Evolutionary conservation across 202 grass and related monocot species (phyloP).

Genomic region (Alloteropsis angusta): DNA sequence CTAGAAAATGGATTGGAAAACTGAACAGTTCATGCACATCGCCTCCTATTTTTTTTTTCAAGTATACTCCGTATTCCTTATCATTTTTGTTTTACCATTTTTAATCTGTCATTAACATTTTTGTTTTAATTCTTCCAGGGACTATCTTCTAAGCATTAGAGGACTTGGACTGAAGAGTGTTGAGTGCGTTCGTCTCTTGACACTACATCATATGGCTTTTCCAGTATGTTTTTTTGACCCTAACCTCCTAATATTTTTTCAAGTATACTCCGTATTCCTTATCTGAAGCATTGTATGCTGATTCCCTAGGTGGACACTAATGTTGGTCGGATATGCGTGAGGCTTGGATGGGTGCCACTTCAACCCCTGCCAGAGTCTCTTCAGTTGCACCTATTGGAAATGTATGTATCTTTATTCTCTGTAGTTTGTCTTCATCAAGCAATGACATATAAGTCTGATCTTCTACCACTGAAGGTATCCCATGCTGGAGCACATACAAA

Average conservation of each 20-base stretch:
- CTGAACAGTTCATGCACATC: not conserved
- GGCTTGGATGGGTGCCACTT: conserved; percentile 96
- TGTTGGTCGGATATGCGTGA: conserved; percentile 85
- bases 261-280: conserved; percentile 4
- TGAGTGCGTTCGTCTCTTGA: conserved; percentile 79
- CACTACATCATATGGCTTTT: conserved; percentile 85
- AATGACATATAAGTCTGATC: not conserved
- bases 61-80: too few relatives aligned
- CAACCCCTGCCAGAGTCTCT: conserved; percentile 85
- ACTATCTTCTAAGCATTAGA: conserved; percentile 82
- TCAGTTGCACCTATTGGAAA: conserved; percentile 83
- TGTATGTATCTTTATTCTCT: conserved; percentile 42
- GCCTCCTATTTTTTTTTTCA: too few relatives aligned
- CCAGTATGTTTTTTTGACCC: conserved; percentile 34
- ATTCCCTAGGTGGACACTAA: conserved; percentile 79
- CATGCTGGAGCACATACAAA: conserved; percentile 84
- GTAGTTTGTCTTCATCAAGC: not conserved
- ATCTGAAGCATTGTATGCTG: conserved; percentile 10
- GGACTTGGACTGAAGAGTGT: conserved; percentile 88
- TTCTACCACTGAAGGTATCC: conserved; percentile 60
- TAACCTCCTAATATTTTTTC: conserved; percentile 1
- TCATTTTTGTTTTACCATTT: too few relatives aligned
- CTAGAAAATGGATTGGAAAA: not conserved
- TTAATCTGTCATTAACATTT: conserved; percentile 7
- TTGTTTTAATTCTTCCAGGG: conserved; percentile 42